phyloP scores from a whole-genome alignment of 306 rosid species.

The Pachyrhizus erosus region DNA sequence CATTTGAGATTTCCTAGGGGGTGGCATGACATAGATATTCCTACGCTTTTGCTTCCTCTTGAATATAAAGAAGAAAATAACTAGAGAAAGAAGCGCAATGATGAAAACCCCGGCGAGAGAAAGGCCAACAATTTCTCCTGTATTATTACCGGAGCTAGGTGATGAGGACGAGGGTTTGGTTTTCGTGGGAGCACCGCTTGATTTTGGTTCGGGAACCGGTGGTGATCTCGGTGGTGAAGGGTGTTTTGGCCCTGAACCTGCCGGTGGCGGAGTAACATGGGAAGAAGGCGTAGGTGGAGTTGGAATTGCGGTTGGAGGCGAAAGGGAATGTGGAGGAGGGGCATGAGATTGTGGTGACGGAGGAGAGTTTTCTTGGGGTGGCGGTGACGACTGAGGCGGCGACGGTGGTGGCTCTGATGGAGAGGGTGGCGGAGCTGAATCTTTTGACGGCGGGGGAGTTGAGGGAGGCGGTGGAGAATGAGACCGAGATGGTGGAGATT shows the following conservation, averaged over 20 bases:
- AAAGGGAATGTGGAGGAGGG: slow-evolving; percentile 36
- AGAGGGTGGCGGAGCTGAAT: slow-evolving; percentile 29
- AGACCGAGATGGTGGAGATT: slow-evolving; percentile 11
- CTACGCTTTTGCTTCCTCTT: slow-evolving; percentile 49
- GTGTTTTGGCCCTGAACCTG: background rate
- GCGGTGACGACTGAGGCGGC: slow-evolving; percentile 36
- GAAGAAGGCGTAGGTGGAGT: slow-evolving; percentile 33
- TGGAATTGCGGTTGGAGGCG: slow-evolving; percentile 11
- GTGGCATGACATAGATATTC: slow-evolving; percentile 22
- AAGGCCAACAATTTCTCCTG: slow-evolving; percentile 50
- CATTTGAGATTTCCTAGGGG: slow-evolving; percentile 43
- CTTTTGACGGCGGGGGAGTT: slow-evolving; percentile 18
- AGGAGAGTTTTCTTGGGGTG: slow-evolving; percentile 19
- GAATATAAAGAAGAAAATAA: slow-evolving; percentile 28
- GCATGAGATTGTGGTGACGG: slow-evolving; percentile 26
- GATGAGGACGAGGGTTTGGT: slow-evolving; percentile 24
- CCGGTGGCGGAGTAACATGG: background rate
- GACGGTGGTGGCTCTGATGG: slow-evolving; percentile 36
- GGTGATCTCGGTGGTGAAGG: slow-evolving; percentile 14
- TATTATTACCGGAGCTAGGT: background rate
- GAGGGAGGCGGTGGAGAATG: slow-evolving; percentile 16
- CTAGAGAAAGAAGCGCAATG: slow-evolving; percentile 50
- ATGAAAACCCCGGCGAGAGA: slow-evolving; percentile 56
- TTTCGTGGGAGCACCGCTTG: slow-evolving; percentile 13
- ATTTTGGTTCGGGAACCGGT: background rate